phyloP scores from a whole-genome alignment of 768 basidiomycete genomes.

The Holtermannia corniformis region DNA sequence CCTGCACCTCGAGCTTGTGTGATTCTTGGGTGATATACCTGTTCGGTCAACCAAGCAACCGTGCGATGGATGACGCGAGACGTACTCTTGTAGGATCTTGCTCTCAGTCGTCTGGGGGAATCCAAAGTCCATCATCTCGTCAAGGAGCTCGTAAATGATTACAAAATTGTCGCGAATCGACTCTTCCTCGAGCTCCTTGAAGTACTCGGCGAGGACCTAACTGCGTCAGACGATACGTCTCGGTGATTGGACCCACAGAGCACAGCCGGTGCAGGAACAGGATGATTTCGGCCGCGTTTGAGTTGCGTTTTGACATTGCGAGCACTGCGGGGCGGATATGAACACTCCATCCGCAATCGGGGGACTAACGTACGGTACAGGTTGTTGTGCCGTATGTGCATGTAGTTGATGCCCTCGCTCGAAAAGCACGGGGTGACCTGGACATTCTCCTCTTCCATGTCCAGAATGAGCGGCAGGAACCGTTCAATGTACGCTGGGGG shows the following conservation, averaged over 20 bases:
- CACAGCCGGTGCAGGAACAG: constrained; percentile 90
- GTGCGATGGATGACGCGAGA: constrained; percentile 10
- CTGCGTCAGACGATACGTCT: neutral
- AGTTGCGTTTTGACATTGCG: constrained; percentile 88
- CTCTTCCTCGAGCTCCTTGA: constrained; percentile 98
- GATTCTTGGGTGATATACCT: constrained; percentile 98
- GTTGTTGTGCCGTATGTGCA: constrained; percentile 97
- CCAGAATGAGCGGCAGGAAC: constrained; percentile 84
- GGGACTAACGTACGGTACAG: constrained; percentile 64
- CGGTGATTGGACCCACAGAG: constrained; percentile 29
- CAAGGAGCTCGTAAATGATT: constrained; percentile 95
- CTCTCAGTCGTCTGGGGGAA: constrained; percentile 98
- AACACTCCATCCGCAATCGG: neutral
- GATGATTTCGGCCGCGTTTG: constrained; percentile 91
- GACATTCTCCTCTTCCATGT: constrained; percentile 94
- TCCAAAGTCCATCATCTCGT: constrained; percentile 99
- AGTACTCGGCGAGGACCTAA: constrained; percentile 91
- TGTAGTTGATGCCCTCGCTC: constrained; percentile 88
- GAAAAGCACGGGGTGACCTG: constrained; percentile 96
- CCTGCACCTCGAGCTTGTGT: constrained; percentile 89
- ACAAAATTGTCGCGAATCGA: constrained; percentile 99
- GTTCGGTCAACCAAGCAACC: neutral
- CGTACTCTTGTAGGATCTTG: constrained; percentile 94
- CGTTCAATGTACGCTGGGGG: constrained; percentile 78
- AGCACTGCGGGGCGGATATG: constrained; percentile 58